Evolutionary conservation across 176 grass and related monocot genomes (phyloP).

Genomic region (Saccharum spontaneum): DNA sequence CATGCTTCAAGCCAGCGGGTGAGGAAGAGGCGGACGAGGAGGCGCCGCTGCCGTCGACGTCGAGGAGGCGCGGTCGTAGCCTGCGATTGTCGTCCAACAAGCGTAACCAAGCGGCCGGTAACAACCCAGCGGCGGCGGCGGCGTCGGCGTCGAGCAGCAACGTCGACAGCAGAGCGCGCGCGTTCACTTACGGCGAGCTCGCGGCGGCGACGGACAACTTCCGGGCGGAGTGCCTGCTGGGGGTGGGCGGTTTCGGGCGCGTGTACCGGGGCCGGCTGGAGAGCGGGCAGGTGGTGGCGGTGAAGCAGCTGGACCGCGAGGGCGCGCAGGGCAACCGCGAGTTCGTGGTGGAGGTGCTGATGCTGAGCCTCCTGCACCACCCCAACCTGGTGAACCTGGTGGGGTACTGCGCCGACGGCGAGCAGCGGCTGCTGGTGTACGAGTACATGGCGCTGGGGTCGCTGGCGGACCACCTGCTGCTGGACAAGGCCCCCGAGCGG

Average conservation of each 20-base stretch:
- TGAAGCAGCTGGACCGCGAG: slow-evolving; percentile 41
- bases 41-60: neutral
- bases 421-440: slow-evolving; percentile 30
- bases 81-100: neutral
- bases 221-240: slow-evolving; percentile 32
- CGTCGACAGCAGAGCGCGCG: slow-evolving; percentile 6
- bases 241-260: slow-evolving; percentile 44
- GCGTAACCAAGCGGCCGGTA: neutral
- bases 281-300: slow-evolving; percentile 19
- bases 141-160: neutral
- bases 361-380: slow-evolving; percentile 44
- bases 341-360: slow-evolving; percentile 41
- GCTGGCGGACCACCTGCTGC: slow-evolving; percentile 26
- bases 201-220: slow-evolving; percentile 31
- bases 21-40: neutral
- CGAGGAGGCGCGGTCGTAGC: slow-evolving; percentile 25
- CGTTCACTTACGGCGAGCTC: slow-evolving; percentile 37
- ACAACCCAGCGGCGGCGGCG: no score
- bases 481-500: no score
- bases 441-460: slow-evolving; percentile 35
- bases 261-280: slow-evolving; percentile 31
- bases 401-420: slow-evolving; percentile 40
- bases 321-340: slow-evolving; percentile 39
- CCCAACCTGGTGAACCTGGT: slow-evolving; percentile 41
- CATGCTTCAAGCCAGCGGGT: slow-evolving; percentile 42